phyloP scores from a whole-genome alignment of 768 basidiomycete species.

The Leccinellum albellum region DNA sequence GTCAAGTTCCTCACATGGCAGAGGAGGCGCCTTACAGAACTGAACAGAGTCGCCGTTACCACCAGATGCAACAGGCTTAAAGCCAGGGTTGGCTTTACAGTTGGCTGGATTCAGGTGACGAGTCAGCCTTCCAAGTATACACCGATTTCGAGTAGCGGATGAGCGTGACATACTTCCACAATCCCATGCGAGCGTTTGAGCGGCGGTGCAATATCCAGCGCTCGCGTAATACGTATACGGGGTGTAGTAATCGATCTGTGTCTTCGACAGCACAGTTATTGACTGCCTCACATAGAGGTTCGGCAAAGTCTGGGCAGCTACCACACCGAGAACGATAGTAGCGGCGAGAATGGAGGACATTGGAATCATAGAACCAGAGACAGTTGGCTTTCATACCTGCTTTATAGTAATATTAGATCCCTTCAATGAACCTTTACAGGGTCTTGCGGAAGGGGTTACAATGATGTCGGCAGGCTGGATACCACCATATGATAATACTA shows the following conservation, averaged over 20 bases:
- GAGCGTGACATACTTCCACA: constrained; percentile 45
- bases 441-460: too few species aligned
- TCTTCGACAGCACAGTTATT: constrained; percentile 38
- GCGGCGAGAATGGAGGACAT: constrained; percentile 19
- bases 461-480: too few species aligned
- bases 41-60: constrained; percentile 42
- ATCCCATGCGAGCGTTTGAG: constrained; percentile 43
- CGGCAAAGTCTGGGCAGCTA: constrained; percentile 18
- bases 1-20: neutral
- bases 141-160: neutral
- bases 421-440: too few species aligned
- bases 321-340: constrained; percentile 13
- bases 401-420: too few species aligned
- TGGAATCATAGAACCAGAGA: neutral
- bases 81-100: constrained; percentile 35
- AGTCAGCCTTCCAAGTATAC: neutral
- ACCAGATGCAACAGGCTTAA: constrained; percentile 45
- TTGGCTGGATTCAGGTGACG: constrained; percentile 20
- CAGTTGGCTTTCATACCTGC: too few species aligned
- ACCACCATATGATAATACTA: too few species aligned
- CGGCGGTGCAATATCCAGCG: constrained; percentile 46
- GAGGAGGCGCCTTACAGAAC: constrained; percentile 35
- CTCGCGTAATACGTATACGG: constrained; percentile 52
- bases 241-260: constrained; percentile 41
- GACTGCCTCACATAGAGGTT: constrained; percentile 31